These are phyloP conservation scores for Saccharomyces cerevisiae DNA, from an alignment of 805 yeast species.

Conservation along the genomic window DNA sequence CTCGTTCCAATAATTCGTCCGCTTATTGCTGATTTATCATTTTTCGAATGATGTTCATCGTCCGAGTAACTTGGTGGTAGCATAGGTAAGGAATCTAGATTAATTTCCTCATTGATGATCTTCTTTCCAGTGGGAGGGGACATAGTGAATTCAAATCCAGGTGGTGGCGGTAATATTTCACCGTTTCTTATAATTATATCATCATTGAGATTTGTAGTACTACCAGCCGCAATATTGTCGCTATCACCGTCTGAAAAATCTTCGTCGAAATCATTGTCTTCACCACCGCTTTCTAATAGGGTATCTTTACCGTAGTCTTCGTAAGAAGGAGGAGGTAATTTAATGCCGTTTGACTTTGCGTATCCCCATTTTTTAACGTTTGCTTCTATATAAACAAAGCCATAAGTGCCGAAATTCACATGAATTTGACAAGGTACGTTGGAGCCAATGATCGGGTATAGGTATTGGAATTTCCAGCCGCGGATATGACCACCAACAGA, in stretches of 20 bases:
- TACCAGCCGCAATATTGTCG: not conserved
- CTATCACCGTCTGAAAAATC: slow-evolving; percentile 24
- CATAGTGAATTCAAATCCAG: slow-evolving; percentile 31
- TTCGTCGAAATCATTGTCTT: slow-evolving; percentile 38
- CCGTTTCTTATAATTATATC: slow-evolving; percentile 14
- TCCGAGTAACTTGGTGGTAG: slow-evolving; percentile 35
- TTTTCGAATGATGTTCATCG: slow-evolving; percentile 3
- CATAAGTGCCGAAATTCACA: slow-evolving; percentile 82
- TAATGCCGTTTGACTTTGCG: slow-evolving; percentile 81
- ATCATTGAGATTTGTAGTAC: not conserved
- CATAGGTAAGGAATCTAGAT: slow-evolving; percentile 29
- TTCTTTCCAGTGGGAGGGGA: slow-evolving; percentile 11
- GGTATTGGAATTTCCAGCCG: slow-evolving; percentile 57
- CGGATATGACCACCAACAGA: slow-evolving; percentile 72
- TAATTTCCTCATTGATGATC: slow-evolving; percentile 25
- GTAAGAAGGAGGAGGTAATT: slow-evolving; percentile 92
- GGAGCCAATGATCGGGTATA: slow-evolving; percentile 88
- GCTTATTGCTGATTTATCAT: not conserved
- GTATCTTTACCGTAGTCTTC: slow-evolving; percentile 72
- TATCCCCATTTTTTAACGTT: slow-evolving; percentile 93
- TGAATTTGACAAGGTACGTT: slow-evolving; percentile 74
- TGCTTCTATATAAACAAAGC: slow-evolving; percentile 84
- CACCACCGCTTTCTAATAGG: slow-evolving; percentile 54
- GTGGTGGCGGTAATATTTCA: slow-evolving; percentile 31
- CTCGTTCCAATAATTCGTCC: not conserved